These are phyloP conservation scores for Diplodia sapinea DNA, from an alignment of 2,329 filamentous ascomycete species.

Conservation along the genomic window DNA sequence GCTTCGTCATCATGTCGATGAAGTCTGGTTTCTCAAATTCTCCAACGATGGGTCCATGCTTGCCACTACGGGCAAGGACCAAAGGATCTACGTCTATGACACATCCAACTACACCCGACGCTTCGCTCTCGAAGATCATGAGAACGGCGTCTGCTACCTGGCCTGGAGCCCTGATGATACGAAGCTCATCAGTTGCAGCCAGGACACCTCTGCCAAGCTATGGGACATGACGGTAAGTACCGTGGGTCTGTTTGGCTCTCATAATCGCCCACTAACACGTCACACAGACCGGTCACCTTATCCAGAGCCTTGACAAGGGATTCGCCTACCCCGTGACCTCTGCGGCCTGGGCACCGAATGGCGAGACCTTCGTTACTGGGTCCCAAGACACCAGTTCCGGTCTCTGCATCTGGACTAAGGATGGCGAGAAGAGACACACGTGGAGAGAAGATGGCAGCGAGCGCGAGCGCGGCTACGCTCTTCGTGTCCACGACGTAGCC, in stretches of 20 bases:
- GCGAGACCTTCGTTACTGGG: conserved; percentile 75
- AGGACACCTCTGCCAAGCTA: conserved; percentile 71
- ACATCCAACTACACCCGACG: conserved; percentile 71
- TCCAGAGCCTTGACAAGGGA: conserved; percentile 62
- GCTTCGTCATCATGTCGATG: conserved; percentile 74
- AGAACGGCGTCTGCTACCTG: conserved; percentile 78
- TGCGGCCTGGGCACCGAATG: conserved; percentile 86
- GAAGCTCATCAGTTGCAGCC: conserved; percentile 82
- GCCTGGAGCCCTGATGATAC: conserved; percentile 92
- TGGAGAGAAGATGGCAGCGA: conserved; percentile 63
- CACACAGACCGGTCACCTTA: conserved; percentile 56
- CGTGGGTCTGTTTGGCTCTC: neutral
- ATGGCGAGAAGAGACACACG: conserved; percentile 66
- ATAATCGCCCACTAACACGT: neutral
- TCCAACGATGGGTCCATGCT: conserved; percentile 84
- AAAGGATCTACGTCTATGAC: conserved; percentile 81
- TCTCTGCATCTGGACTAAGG: conserved; percentile 64
- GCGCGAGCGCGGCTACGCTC: conserved; percentile 40
- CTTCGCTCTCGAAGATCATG: conserved; percentile 68
- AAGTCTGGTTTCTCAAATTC: conserved; percentile 92
- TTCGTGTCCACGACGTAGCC: conserved; percentile 84
- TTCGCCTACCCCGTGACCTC: conserved; percentile 86
- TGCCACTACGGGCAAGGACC: conserved; percentile 80
- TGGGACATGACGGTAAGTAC: conserved; percentile 64
- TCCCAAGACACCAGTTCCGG: conserved; percentile 47